Evolutionary conservation across 352 stramenopile genomes (phyloP).

Genomic region (Globisporangium uncinulatum): DNA sequence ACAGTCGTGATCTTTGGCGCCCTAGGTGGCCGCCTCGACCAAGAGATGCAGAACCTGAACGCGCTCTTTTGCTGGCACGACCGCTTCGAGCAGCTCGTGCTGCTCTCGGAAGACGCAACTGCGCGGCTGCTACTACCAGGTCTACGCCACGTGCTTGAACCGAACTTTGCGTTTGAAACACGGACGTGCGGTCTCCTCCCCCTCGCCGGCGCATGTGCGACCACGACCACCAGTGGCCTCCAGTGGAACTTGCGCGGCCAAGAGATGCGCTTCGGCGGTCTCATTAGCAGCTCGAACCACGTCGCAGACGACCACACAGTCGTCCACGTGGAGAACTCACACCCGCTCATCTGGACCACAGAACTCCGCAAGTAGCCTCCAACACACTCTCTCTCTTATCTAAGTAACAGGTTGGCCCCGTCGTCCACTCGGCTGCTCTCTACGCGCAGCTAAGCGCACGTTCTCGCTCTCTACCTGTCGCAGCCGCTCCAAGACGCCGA

Average conservation of each 20-base stretch:
- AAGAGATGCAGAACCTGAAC: constrained; percentile 96
- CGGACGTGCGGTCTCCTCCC: constrained; percentile 94
- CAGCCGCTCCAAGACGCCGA: constrained; percentile 47
- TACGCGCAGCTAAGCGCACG: constrained; percentile 19
- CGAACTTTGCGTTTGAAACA: constrained; percentile 88
- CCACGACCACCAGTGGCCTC: constrained; percentile 84
- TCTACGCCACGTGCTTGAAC: constrained; percentile 56
- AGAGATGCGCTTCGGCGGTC: constrained; percentile 65
- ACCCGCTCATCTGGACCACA: constrained; percentile 87
- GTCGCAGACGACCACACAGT: constrained; percentile 34
- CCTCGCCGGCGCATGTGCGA: constrained; percentile 70
- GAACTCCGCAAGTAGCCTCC: constrained; percentile 51
- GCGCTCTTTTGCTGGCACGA: constrained; percentile 87
- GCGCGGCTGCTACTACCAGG: constrained; percentile 74
- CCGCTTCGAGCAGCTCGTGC: constrained; percentile 73
- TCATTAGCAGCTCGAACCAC: constrained; percentile 85
- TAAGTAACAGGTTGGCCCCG: neutral
- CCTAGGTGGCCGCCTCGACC: constrained; percentile 96
- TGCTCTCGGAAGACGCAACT: constrained; percentile 90
- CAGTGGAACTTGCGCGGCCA: constrained; percentile 83
- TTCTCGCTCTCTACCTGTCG: constrained; percentile 46
- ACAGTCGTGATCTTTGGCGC: constrained; percentile 90
- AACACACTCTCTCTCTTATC: neutral
- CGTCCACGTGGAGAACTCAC: constrained; percentile 65
- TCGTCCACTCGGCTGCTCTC: constrained; percentile 1